Percentiles rank a stretch among this genome's conserved stretches.
These are phyloP conservation scores for Ilex aquifolium DNA, from an alignment of 257 asterid species.

Conservation along the genomic window DNA sequence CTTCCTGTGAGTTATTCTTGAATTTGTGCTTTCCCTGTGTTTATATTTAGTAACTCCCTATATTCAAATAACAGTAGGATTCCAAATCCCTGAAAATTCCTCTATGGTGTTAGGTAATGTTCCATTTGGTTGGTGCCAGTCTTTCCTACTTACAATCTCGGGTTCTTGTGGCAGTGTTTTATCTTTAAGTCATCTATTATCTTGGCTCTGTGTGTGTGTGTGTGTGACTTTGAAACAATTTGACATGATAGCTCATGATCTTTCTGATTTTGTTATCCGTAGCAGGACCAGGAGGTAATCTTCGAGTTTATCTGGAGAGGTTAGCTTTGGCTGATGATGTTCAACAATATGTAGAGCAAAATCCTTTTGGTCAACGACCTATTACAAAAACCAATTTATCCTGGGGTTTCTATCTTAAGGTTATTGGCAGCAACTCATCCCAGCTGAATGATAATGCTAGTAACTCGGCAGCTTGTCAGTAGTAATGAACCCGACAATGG, in stretches of 20 bases:
- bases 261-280: constrained; percentile 5
- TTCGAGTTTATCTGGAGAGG: constrained; percentile 65
- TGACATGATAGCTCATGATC: not conserved
- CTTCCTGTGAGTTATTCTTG: too few relatives aligned
- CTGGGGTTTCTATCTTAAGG: constrained; percentile 67
- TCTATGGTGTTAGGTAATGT: too few relatives aligned
- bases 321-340: constrained; percentile 65
- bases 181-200: not conserved
- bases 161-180: too few relatives aligned
- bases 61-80: too few relatives aligned
- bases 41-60: too few relatives aligned
- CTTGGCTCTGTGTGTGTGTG: not conserved
- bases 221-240: constrained; percentile 5
- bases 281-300: constrained; percentile 79
- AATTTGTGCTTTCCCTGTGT: too few relatives aligned
- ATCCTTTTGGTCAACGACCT: constrained; percentile 73
- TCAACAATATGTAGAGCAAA: constrained; percentile 59
- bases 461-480: not conserved
- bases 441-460: not conserved
- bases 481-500: not conserved
- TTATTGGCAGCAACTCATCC: constrained; percentile 35
- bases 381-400: constrained; percentile 60
- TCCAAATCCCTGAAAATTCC: too few relatives aligned
- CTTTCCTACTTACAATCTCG: too few relatives aligned
- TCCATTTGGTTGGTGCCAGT: too few relatives aligned